Percentiles rank a stretch among this genome's conserved stretches.
Evolutionary conservation across 2,329 filamentous ascomycete species (phyloP).

Genomic region (Botrytis fabae): DNA sequence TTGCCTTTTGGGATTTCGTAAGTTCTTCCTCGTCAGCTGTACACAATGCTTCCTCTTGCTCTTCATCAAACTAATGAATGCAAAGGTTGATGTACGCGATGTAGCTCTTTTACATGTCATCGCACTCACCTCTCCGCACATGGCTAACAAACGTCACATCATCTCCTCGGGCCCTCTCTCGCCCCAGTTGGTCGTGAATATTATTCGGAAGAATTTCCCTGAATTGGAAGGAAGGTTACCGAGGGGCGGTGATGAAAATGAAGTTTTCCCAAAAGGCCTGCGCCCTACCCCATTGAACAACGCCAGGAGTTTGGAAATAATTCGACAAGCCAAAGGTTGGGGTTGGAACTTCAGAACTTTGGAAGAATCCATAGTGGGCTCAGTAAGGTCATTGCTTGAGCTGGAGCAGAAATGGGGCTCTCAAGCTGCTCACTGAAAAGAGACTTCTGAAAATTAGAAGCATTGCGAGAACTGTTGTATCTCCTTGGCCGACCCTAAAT

Average conservation of each 20-base stretch:
- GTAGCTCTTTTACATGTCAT: constrained; percentile 61
- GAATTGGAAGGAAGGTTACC: constrained; percentile 48
- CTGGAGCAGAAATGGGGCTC: constrained; percentile 31
- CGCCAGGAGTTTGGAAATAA: constrained; percentile 27
- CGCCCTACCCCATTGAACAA: constrained; percentile 34
- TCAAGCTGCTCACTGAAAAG: background rate
- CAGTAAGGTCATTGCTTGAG: constrained; percentile 36
- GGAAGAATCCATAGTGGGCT: constrained; percentile 37
- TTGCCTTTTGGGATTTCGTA: constrained; percentile 32
- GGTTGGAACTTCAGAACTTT: constrained; percentile 35
- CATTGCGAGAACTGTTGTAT: background rate
- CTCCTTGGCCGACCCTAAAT: background rate
- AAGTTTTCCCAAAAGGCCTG: constrained; percentile 32
- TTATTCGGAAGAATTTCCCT: constrained; percentile 54
- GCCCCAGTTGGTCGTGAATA: constrained; percentile 57
- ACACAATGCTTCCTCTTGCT: background rate
- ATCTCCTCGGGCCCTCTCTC: constrained; percentile 55
- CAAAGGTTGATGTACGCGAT: constrained; percentile 51
- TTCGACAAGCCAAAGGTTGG: constrained; percentile 13
- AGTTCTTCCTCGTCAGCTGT: constrained; percentile 38
- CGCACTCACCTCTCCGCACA: constrained; percentile 54
- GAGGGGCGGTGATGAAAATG: constrained; percentile 44
- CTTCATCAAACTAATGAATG: background rate
- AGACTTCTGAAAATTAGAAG: background rate
- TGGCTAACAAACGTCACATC: constrained; percentile 61